These are phyloP conservation scores for Mycena filopes DNA, from an alignment of 768 basidiomycete genomes.

Conservation along the genomic window DNA sequence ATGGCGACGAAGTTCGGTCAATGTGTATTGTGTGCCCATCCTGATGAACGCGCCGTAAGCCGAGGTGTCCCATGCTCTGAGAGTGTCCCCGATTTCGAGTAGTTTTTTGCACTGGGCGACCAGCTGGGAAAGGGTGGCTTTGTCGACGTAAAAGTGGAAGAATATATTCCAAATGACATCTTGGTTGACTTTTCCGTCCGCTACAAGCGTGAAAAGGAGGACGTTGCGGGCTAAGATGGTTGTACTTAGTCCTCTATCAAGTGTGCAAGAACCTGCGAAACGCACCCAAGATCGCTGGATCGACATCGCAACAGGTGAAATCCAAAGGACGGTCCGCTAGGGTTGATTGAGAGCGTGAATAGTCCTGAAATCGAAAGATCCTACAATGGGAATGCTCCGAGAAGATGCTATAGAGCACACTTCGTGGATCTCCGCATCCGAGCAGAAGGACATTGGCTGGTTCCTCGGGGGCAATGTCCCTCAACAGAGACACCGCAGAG, in stretches of 20 bases:
- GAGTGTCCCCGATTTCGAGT: conserved; percentile 43
- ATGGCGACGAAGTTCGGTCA: conserved; percentile 51
- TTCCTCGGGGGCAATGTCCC: conserved; percentile 58
- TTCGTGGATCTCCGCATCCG: conserved; percentile 69
- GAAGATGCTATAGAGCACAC: conserved; percentile 45
- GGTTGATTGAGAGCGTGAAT: background rate
- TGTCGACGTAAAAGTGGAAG: conserved; percentile 59
- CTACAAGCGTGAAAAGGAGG: conserved; percentile 55
- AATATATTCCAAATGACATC: conserved; percentile 45
- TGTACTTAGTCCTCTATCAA: too few species aligned
- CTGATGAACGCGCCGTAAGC: conserved; percentile 50
- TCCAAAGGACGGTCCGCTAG: conserved; percentile 48
- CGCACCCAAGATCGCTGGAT: conserved; percentile 59
- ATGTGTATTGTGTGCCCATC: conserved; percentile 51
- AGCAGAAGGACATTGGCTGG: conserved; percentile 59
- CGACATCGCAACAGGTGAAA: conserved; percentile 62
- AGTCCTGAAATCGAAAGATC: too few species aligned
- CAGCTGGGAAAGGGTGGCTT: conserved; percentile 45
- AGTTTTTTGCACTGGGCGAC: conserved; percentile 53
- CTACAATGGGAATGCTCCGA: too few species aligned
- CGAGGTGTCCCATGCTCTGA: conserved; percentile 52
- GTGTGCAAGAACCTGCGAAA: background rate
- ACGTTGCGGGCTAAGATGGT: conserved; percentile 57
- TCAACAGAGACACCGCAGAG: conserved; percentile 59
- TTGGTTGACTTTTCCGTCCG: conserved; percentile 40